Evolutionary conservation across 768 basidiomycete genomes (phyloP), one percentile per base, ranked within the genome.

Genomic region (Termitomyces sp.): DNA sequence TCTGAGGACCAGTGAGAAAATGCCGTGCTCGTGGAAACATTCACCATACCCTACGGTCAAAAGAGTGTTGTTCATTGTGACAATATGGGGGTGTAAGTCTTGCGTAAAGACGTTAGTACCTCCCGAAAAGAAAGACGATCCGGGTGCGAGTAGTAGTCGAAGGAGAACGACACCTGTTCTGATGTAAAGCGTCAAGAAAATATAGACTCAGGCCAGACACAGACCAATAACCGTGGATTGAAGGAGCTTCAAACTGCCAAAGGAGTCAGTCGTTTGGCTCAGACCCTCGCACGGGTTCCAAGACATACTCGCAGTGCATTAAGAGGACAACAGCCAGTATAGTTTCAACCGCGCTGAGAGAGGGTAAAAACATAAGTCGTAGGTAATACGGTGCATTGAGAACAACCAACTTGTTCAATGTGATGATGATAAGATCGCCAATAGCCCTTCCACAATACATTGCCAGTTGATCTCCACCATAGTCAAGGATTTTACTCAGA

Each of bases 61-160:
- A 19, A 91, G 67, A 0, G 84, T 79, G 53, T 86, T 85, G 62
- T 89, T 89, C 4, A 89, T 73, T 61, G 86, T 75, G 0, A 82
- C 81, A n/a, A 79, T 64, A 60, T 84, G 82, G 1, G 84, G 84
- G 62, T 86, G 81, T 7, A 89, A 71, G 47, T 85, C 77, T 66
- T 91, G 88, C 43, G 85, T 76, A 61, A 80, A 72, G 19, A 88
- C 72, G n/a, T 79, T 76, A 17, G 79, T 81, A 44, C 87, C 88
- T 32, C 86, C 87, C 3, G 78, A 78, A 10, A 88, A 72, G 66
- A 89, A 89, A 0, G 86, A 74, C 3, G 77, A 74, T 5, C 88
- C 88, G 0, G 88, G 88, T 50, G 89, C 75, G 27, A 91, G 79
- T 2, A 91, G 74, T 1, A 89, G 74, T 63, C 88, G 88, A 16